These are phyloP conservation scores for Bondarzewia mesenterica DNA, from an alignment of 1,284 basidiomycete genomes.

Conservation along the genomic window DNA sequence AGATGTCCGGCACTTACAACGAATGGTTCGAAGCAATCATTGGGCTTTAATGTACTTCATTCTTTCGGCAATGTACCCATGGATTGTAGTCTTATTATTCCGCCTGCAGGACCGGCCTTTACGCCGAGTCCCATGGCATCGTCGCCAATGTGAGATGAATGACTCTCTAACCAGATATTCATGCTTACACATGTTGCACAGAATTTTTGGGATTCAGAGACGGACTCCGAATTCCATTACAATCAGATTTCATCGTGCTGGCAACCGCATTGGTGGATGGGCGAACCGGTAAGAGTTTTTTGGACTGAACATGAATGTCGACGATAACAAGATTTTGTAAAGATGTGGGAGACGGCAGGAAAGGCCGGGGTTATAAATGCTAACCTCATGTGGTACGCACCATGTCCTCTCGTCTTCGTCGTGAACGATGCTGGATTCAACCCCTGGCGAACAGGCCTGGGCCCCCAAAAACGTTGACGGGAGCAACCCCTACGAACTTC, in stretches of 20 bases:
- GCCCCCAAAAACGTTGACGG: slow-evolving; percentile 60
- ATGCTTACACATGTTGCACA: slow-evolving; percentile 18
- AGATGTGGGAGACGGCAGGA: slow-evolving; percentile 87
- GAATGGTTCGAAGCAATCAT: slow-evolving; percentile 55
- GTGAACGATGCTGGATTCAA: no score
- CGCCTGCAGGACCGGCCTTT: slow-evolving; percentile 69
- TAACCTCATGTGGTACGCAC: slow-evolving; percentile 81
- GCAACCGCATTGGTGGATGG: slow-evolving; percentile 76
- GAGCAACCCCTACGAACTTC: slow-evolving; percentile 65
- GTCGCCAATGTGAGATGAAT: slow-evolving; percentile 66
- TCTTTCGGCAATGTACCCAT: no score
- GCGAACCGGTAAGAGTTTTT: slow-evolving; percentile 66
- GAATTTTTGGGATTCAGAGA: slow-evolving; percentile 81
- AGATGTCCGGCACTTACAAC: background rate
- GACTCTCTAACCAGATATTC: background rate
- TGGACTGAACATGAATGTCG: background rate
- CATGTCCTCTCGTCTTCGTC: background rate
- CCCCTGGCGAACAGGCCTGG: slow-evolving; percentile 53
- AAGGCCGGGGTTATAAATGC: slow-evolving; percentile 71
- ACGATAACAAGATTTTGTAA: background rate
- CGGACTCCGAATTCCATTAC: slow-evolving; percentile 61
- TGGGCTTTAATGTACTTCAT: slow-evolving; percentile 83
- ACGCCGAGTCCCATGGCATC: slow-evolving; percentile 85
- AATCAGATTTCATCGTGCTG: slow-evolving; percentile 53
- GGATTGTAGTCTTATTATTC: slow-evolving; percentile 10